Percentiles rank a stretch among this genome's conserved stretches.
These are phyloP conservation scores for Hanseniaspora uvarum DNA, from an alignment of 1,139 yeast species.

Conservation along the genomic window DNA sequence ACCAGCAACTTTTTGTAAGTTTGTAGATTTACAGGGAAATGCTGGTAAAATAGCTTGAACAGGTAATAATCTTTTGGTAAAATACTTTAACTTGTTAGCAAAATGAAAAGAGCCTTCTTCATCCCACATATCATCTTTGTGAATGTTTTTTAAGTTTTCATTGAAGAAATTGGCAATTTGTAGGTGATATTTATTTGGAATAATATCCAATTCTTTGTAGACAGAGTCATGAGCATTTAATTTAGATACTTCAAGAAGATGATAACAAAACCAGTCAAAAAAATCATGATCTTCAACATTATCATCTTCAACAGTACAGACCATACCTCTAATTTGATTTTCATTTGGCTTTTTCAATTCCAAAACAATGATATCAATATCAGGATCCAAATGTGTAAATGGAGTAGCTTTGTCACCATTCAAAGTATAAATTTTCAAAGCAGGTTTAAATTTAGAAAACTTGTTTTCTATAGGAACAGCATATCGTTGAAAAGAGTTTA, in stretches of 20 bases:
- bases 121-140: constrained; percentile 42
- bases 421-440: background rate
- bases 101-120: constrained; percentile 38
- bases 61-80: constrained; percentile 39
- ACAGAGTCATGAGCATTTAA: constrained; percentile 22
- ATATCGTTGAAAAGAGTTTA: background rate
- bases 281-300: constrained; percentile 23
- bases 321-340: constrained; percentile 31
- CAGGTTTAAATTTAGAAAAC: background rate
- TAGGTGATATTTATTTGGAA: constrained; percentile 25
- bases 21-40: constrained; percentile 55
- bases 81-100: constrained; percentile 37
- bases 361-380: constrained; percentile 26
- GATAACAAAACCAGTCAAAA: constrained; percentile 34
- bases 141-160: constrained; percentile 39
- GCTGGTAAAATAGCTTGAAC: constrained; percentile 55
- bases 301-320: constrained; percentile 28
- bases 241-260: constrained; percentile 31
- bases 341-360: constrained; percentile 29
- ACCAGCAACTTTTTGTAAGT: constrained; percentile 44
- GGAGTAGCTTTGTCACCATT: constrained; percentile 20
- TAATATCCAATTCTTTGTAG: constrained; percentile 6
- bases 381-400: constrained; percentile 21
- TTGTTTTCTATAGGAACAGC: background rate
- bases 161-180: constrained; percentile 36